Conservation (phyloP, 371 early-diverging fungal species). For the Pancytospora philotis region DNA sequence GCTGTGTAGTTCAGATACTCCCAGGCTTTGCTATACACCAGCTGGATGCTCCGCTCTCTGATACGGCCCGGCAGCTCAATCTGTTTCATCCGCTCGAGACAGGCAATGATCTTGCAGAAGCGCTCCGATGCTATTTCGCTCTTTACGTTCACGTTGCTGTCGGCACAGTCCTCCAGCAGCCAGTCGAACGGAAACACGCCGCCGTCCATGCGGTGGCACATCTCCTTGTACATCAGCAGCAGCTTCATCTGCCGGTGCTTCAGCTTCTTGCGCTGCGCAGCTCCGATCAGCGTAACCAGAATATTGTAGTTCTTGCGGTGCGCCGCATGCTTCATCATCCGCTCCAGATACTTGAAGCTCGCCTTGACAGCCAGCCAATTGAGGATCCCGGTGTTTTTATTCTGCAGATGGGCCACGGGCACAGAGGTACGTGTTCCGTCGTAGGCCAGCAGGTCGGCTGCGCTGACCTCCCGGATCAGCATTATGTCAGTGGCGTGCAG, state of each 20-base stretch:
- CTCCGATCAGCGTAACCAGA: neutral
- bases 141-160: conserved; percentile 23
- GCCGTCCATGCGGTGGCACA: conserved; percentile 3
- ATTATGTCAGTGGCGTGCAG: conserved; percentile 13
- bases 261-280: conserved; percentile 16
- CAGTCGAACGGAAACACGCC: conserved; percentile 28
- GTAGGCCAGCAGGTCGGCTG: conserved; percentile 25
- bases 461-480: neutral
- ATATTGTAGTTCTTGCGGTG: conserved; percentile 35
- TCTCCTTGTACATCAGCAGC: conserved; percentile 2
- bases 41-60: conserved; percentile 20
- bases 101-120: conserved; percentile 35
- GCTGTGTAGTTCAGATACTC: neutral
- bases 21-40: conserved; percentile 8
- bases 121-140: conserved; percentile 29
- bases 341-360: neutral
- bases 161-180: conserved; percentile 36
- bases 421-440: conserved; percentile 16
- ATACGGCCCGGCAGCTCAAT: neutral
- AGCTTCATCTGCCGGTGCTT: neutral
- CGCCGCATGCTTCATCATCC: neutral
- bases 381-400: conserved; percentile 16
- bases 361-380: neutral
- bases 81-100: conserved; percentile 30
- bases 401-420: neutral